Conservation (phyloP, 768 basidiomycete species). For the Coprinopsis marcescibilis region DNA sequence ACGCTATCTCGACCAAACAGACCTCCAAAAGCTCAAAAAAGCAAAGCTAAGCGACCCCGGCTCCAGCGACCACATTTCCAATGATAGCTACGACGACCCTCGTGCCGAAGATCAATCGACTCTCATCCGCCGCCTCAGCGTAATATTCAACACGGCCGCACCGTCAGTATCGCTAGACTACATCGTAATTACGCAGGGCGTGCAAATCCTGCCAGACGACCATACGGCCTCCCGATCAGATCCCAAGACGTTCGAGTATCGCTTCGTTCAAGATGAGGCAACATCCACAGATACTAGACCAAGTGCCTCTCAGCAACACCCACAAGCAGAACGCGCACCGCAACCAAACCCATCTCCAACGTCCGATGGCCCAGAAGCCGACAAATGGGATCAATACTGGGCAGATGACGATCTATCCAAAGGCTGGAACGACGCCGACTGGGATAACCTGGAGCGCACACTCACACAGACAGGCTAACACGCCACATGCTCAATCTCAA, state of each 20-base stretch:
- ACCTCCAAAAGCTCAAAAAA: slow-evolving; percentile 16
- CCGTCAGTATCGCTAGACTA: slow-evolving; percentile 66
- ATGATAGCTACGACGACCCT: background rate
- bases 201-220: slow-evolving; percentile 25
- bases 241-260: background rate
- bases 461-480: background rate
- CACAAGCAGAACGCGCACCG: slow-evolving; percentile 1
- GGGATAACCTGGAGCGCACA: too few species aligned
- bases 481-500: too few species aligned
- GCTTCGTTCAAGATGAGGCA: background rate
- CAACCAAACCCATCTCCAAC: slow-evolving; percentile 9
- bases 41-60: background rate
- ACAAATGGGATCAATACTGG: too few species aligned
- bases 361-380: background rate
- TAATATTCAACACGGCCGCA: slow-evolving; percentile 70
- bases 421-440: too few species aligned
- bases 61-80: background rate
- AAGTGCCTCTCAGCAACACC: background rate
- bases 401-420: too few species aligned
- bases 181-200: slow-evolving; percentile 58
- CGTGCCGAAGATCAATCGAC: slow-evolving; percentile 36
- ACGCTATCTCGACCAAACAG: slow-evolving; percentile 41
- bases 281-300: background rate
- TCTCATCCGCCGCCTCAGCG: slow-evolving; percentile 63
- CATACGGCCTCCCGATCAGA: slow-evolving; percentile 7